Evolutionary conservation across 768 basidiomycete species (phyloP), one percentile per base, ranked within the genome.

Genomic region (Lentinula detonsa): DNA sequence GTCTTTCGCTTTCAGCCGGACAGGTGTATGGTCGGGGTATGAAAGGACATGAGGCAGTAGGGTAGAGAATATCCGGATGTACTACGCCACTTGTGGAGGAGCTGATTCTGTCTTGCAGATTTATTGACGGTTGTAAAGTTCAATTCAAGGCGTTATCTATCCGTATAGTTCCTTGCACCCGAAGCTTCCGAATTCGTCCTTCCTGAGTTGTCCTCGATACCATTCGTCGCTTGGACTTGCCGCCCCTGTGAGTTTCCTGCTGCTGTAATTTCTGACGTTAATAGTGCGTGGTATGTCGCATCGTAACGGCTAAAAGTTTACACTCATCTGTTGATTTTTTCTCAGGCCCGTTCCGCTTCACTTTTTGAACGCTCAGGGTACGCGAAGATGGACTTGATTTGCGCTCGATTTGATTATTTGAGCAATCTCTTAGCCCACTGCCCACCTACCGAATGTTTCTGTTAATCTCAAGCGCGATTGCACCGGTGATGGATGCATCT

Each of bases 401-500:
- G 37, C 13, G 15, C 8, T 11, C 11, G 7, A 7, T 0, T 39
- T 33, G 15, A 34, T n/a, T 18, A 34, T 53, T 15, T 52, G 10
- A 8, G 48, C 48, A 35, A 10, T 7, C 18, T 16, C 52, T 33
- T 62, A 59, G 52, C 66, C 23, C 23, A 23, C 23, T 23, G 69
- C 10, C 64, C 66, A 31, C 54, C 23, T 34, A 63, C 59, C 31
- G 70, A 71, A 5, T 75, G 74, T 66, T 28, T 75, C 73, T 4
- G 74, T 74, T 5, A 18, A 62, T 9, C 63, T 71, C 43, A 64
- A 63, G 1, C 71, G 73, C 15, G 73, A 75, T 58, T 75, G 74
- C 59, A 68, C 64, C 4, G 48, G 61, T n/a, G 57, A 43, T 1
- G 37, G 11, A 33, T 53, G 52, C 15, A 53, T 53, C 16, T 2